Conservation (phyloP, 768 basidiomycete genomes). For the Mrakia blollopis region DNA sequence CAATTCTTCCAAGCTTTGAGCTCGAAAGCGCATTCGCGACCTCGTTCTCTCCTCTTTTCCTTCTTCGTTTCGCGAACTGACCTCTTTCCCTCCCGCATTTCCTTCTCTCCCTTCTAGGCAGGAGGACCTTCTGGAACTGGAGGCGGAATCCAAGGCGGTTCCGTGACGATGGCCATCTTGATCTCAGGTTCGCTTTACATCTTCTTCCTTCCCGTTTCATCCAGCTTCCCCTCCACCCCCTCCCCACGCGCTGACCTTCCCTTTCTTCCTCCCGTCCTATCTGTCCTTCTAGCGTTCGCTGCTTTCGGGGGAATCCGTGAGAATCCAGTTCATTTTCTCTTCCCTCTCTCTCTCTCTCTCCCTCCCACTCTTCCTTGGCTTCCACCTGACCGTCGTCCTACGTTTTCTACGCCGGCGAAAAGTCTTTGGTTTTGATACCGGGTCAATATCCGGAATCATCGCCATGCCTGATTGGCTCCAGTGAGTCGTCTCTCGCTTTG, state of each 20-base stretch:
- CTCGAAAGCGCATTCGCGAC: no score
- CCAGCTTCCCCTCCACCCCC: not conserved
- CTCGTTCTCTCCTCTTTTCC: no score
- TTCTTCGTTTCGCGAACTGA: no score
- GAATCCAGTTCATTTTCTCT: no score
- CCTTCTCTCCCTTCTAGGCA: constrained; percentile 11
- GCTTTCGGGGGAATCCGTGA: constrained; percentile 23
- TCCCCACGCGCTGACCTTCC: not conserved
- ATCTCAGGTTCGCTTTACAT: constrained; percentile 72
- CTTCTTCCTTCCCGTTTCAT: not conserved
- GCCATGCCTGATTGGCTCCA: constrained; percentile 51
- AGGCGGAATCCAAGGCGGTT: constrained; percentile 18
- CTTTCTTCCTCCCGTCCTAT: not conserved
- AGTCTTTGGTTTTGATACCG: constrained; percentile 70
- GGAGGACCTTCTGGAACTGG: constrained; percentile 32
- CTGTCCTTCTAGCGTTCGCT: constrained; percentile 16
- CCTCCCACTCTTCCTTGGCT: no score
- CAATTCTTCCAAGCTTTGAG: no score
- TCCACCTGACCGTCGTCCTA: no score
- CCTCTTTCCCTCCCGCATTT: not conserved
- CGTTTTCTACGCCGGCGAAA: no score
- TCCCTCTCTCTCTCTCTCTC: no score
- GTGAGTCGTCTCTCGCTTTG: constrained; percentile 34
- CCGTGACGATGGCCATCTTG: constrained; percentile 53
- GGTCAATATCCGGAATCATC: constrained; percentile 70